Conservation (phyloP, 2,329 filamentous ascomycete species). For the Aspergillus sp. region DNA sequence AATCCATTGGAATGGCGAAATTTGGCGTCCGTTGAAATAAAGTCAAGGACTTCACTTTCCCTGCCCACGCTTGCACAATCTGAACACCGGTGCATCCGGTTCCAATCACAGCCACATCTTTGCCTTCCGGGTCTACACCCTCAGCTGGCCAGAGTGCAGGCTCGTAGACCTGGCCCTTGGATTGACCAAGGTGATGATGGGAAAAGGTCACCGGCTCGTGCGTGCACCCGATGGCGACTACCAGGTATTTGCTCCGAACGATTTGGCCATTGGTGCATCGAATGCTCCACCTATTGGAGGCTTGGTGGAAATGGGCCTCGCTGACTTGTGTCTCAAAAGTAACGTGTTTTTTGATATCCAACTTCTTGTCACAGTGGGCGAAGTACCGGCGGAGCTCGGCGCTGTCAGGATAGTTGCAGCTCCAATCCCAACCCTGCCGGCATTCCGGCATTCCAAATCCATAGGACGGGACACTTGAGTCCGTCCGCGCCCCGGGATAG, state of each 20-base stretch:
- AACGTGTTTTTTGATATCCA: not conserved
- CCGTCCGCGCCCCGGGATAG: constrained; percentile 32
- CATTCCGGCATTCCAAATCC: constrained; percentile 46
- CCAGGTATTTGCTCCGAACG: constrained; percentile 6
- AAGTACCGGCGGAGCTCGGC: not conserved
- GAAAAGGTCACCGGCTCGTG: constrained; percentile 44
- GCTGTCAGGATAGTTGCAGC: not conserved
- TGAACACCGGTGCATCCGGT: constrained; percentile 22
- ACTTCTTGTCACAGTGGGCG: not conserved
- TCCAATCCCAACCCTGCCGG: constrained; percentile 35
- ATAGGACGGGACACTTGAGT: constrained; percentile 48
- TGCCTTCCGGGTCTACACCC: constrained; percentile 36
- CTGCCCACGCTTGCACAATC: constrained; percentile 19
- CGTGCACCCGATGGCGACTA: constrained; percentile 12
- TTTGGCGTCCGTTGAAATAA: constrained; percentile 33
- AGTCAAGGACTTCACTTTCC: constrained; percentile 18
- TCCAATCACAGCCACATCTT: constrained; percentile 43
- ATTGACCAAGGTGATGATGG: constrained; percentile 45
- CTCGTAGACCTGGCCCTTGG: constrained; percentile 46
- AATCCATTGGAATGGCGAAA: constrained; percentile 29
- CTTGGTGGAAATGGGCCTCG: constrained; percentile 1
- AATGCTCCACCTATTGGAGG: constrained; percentile 1
- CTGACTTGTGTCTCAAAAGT: constrained; percentile 2
- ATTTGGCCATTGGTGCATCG: not conserved
- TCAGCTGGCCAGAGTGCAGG: constrained; percentile 45